Conservation (phyloP, 768 basidiomycete genomes). For the Royoungia palumana region DNA sequence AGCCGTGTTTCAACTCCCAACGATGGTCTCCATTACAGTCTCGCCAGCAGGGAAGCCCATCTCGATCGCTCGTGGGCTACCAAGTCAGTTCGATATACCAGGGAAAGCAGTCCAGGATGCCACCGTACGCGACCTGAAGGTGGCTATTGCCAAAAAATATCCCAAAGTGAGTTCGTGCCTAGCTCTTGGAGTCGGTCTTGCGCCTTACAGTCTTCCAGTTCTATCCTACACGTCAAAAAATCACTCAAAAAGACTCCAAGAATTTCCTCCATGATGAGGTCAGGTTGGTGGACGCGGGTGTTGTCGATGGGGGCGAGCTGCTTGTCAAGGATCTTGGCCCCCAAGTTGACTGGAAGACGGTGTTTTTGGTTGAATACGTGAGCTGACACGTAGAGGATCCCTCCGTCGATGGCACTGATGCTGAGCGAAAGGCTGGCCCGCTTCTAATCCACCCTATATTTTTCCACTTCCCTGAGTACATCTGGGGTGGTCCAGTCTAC, state of each 20-base stretch:
- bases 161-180: conserved; percentile 40
- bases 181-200: neutral
- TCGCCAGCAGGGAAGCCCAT: conserved; percentile 46
- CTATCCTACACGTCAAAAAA: conserved; percentile 65
- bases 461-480: conserved; percentile 63
- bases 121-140: conserved; percentile 70
- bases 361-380: conserved; percentile 95
- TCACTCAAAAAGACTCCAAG: conserved; percentile 60
- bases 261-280: conserved; percentile 62
- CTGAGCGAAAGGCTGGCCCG: conserved; percentile 64
- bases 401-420: conserved; percentile 1
- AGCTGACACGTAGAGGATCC: conserved; percentile 28
- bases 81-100: conserved; percentile 47
- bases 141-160: conserved; percentile 51
- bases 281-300: conserved; percentile 53
- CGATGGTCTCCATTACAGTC: conserved; percentile 56
- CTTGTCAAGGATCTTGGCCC: conserved; percentile 87
- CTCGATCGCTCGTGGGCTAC: conserved; percentile 48
- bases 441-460: conserved; percentile 85
- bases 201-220: conserved; percentile 46
- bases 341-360: conserved; percentile 84
- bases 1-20: neutral
- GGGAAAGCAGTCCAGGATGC: conserved; percentile 42
- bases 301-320: conserved; percentile 61
- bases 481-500: conserved; percentile 68